These are phyloP conservation scores for Sporothrix curviconia DNA, from an alignment of 2,329 filamentous ascomycete genomes.

Conservation along the genomic window DNA sequence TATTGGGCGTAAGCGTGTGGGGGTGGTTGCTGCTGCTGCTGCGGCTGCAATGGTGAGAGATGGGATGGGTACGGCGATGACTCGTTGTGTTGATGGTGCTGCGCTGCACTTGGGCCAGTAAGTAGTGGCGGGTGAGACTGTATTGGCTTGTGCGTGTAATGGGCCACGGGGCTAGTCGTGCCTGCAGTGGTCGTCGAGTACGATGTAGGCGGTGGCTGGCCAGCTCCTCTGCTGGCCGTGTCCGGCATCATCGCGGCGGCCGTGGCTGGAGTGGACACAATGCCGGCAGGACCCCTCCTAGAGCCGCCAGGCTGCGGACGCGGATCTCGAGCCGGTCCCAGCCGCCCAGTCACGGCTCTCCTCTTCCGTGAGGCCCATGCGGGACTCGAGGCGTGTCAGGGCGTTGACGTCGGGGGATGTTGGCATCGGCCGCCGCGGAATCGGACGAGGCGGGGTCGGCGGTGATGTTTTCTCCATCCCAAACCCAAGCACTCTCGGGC, in stretches of 20 bases:
- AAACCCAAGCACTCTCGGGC: slow-evolving; percentile 76
- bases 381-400: slow-evolving; percentile 40
- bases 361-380: slow-evolving; percentile 47
- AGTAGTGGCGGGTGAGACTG: not conserved
- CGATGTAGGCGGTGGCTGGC: not conserved
- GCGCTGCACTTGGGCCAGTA: slow-evolving; percentile 23
- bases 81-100: too few relatives aligned
- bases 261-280: too few relatives aligned
- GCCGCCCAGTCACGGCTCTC: slow-evolving; percentile 65
- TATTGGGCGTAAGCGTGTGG: not conserved
- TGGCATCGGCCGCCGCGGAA: slow-evolving; percentile 16
- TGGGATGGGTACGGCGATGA: too few relatives aligned
- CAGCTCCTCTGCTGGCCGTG: slow-evolving; percentile 16
- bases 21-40: not conserved
- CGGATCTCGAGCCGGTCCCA: slow-evolving; percentile 69
- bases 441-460: slow-evolving; percentile 22
- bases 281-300: too few relatives aligned
- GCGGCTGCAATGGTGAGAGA: not conserved
- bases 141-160: slow-evolving; percentile 15
- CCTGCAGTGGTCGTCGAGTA: slow-evolving; percentile 1
- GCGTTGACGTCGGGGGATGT: slow-evolving; percentile 26
- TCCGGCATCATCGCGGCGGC: slow-evolving; percentile 21
- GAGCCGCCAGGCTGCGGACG: slow-evolving; percentile 47
- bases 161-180: slow-evolving; percentile 5
- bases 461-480: slow-evolving; percentile 51